Evolutionary conservation across 1,284 basidiomycete species (phyloP), one percentile per base, ranked within the genome.

Genomic region (Apiotrichum veenhuisii): DNA sequence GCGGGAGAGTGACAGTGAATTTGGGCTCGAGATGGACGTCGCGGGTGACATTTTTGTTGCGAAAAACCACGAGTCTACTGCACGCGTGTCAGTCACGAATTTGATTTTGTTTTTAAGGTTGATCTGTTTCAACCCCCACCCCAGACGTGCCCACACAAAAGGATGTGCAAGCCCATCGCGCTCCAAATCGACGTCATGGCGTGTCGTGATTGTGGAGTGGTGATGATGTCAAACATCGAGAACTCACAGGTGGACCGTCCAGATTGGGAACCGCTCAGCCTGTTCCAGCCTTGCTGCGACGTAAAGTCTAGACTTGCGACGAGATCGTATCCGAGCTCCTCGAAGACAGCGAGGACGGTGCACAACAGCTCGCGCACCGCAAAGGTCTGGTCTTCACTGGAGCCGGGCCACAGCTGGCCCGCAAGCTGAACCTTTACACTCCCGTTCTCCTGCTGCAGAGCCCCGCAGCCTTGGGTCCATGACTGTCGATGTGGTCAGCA

Each of bases 311-410:
- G 64, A 50, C 68, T 68, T 10, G 54, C 66, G 20, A 67, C 57
- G 43, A 71, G 44, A 41, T 69, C 70, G 56, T 66, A 73, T 1
- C 71, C 71, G 18, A 62, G 55, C n/a, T 53, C 50, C 9, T 72
- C 71, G 61, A 73, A 64, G 1, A 64, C 64, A 0, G 60, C 59
- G 33, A 73, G 54, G 1, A 73, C 34, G 5, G 51, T 53, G 43
- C 41, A 37, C 34, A 52, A 34, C 18, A 45, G 33, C 30, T 37
- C 42, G 11, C 51, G 42, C 18, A 52, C 25, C 12, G 51, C 42
- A 18, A 45, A 38, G 11, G 23, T 38, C 11, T 45, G 22, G 12
- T 25, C 15, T 14, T 44, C 42, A 17, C 12, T 51, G 7, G 12
- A 7, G 22, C 33, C 17, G 7, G 42, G 42, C 34, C 42, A 52